Conservation (phyloP, 345 rosid genomes). For the Iberis pinnata region DNA sequence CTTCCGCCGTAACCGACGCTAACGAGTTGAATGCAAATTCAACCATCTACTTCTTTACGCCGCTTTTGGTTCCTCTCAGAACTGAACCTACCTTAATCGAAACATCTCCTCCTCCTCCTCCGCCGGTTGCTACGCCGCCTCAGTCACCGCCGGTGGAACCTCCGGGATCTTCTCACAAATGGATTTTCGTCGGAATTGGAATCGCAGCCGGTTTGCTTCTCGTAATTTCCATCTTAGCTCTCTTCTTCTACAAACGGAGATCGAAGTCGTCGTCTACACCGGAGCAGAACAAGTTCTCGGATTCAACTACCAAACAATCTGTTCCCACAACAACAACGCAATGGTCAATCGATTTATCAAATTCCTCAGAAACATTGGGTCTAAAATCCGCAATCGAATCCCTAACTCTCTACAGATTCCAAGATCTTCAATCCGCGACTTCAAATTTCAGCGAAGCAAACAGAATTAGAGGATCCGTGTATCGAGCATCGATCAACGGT, state of each 20-base stretch:
- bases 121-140: conserved; percentile 30
- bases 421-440: conserved; percentile 56
- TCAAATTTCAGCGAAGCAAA: conserved; percentile 47
- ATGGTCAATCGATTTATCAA: conserved; percentile 40
- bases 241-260: conserved; percentile 29
- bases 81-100: conserved; percentile 36
- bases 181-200: conserved; percentile 56
- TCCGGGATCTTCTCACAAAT: conserved; percentile 42
- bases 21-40: conserved; percentile 31
- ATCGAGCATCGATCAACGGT: conserved; percentile 55
- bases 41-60: conserved; percentile 49
- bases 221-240: conserved; percentile 26
- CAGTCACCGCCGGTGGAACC: conserved; percentile 14
- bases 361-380: conserved; percentile 29
- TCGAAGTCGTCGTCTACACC: conserved; percentile 12
- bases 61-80: conserved; percentile 60
- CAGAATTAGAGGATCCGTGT: conserved; percentile 61
- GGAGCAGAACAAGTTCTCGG: conserved; percentile 27
- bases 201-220: conserved; percentile 42
- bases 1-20: conserved; percentile 39
- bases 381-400: conserved; percentile 51
- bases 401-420: conserved; percentile 51
- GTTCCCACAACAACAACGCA: conserved; percentile 19
- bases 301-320: conserved; percentile 32
- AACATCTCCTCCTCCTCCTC: conserved; percentile 7